Conservation (phyloP, 1,139 yeast genomes). For the Scheffersomyces segobiensis region DNA sequence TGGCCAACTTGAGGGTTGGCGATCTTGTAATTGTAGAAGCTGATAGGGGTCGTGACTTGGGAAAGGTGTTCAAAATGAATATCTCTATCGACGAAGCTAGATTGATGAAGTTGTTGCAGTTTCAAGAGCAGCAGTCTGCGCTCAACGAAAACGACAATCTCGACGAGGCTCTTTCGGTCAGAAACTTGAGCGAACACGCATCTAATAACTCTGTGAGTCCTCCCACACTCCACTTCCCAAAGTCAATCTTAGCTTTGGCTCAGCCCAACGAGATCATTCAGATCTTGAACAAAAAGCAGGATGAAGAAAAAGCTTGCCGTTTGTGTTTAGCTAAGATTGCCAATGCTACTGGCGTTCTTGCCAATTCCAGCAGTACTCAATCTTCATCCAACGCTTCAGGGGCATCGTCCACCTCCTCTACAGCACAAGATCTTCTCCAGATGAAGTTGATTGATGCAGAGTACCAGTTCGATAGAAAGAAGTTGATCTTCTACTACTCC, state of each 20-base stretch:
- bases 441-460: constrained; percentile 27
- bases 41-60: constrained; percentile 93
- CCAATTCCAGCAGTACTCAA: not conserved
- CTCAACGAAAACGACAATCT: constrained; percentile 19
- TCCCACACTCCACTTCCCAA: constrained; percentile 58
- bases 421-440: constrained; percentile 16
- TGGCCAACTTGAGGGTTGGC: constrained; percentile 42
- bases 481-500: constrained; percentile 27
- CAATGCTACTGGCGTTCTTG: constrained; percentile 25
- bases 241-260: constrained; percentile 74
- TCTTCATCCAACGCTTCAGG: constrained; percentile 7
- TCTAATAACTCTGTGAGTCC: constrained; percentile 23
- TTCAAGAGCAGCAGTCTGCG: constrained; percentile 59
- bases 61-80: constrained; percentile 68
- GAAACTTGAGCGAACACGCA: constrained; percentile 18
- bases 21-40: constrained; percentile 95
- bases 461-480: constrained; percentile 28
- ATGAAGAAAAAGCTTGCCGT: constrained; percentile 72
- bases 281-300: constrained; percentile 59
- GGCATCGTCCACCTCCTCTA: constrained; percentile 6
- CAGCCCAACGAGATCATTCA: constrained; percentile 61
- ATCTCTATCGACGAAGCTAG: constrained; percentile 68
- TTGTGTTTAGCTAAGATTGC: constrained; percentile 61
- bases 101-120: constrained; percentile 53
- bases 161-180: constrained; percentile 21